phyloP scores from a whole-genome alignment of 352 stramenopile genomes.

The Globisporangium barbulae region DNA sequence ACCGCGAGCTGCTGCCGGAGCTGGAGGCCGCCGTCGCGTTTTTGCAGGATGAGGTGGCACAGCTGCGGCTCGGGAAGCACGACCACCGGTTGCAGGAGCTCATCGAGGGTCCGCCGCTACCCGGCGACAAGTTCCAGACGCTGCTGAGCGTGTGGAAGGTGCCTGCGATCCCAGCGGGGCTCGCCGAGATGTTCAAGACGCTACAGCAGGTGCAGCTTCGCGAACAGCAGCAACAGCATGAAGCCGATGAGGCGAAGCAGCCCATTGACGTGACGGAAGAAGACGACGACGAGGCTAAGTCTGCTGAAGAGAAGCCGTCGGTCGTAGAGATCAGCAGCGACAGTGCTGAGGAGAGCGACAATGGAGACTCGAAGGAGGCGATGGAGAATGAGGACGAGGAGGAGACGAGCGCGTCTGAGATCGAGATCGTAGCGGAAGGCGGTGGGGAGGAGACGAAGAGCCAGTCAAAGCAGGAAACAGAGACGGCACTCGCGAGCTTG shows the following conservation, averaged over 20 bases:
- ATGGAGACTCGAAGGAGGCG: background rate
- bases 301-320: background rate
- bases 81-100: conserved; percentile 35
- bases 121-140: conserved; percentile 38
- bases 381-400: background rate
- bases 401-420: background rate
- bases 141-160: conserved; percentile 51
- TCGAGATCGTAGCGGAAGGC: background rate
- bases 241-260: conserved; percentile 9
- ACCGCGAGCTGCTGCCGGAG: conserved; percentile 38
- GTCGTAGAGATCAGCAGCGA: conserved; percentile 2
- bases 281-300: background rate
- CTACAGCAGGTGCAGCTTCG: conserved; percentile 32
- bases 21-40: conserved; percentile 56
- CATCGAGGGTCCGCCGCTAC: conserved; percentile 37
- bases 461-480: conserved; percentile 16
- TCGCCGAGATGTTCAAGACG: conserved; percentile 41
- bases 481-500: conserved; percentile 37
- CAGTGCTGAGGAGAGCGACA: background rate
- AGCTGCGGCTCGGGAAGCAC: conserved; percentile 35
- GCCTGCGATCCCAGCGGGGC: conserved; percentile 24
- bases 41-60: conserved; percentile 46
- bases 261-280: background rate
- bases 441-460: conserved; percentile 7
- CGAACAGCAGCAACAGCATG: conserved; percentile 7